Base-by-base conservation (phyloP, 108 stramenopile species). In the Cyclotella choctawhatcheeana region DNA sequence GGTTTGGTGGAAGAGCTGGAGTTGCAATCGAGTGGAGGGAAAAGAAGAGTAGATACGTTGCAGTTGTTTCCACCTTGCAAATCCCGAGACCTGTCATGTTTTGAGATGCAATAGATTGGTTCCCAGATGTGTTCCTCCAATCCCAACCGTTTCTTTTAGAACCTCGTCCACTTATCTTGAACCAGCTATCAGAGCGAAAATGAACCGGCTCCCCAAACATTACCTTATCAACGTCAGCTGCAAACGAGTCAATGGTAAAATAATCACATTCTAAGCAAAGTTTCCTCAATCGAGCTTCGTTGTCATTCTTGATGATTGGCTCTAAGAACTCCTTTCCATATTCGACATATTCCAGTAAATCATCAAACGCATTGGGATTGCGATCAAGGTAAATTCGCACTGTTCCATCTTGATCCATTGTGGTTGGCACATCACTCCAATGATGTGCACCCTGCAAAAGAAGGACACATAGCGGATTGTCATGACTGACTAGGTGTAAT, bases 371-470 rank as follows among this genome's bases (percentile, higher is more conserved):
- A 7, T 51, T 17, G 16, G 63, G 45, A 52, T 71, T 48, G 2
- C 70, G 70, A 32, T 71, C 70, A 20, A 71, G 48, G 27, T 71
- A 71, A 3, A 71, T 20, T 8, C 70, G 70, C 14, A 52, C 47
- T 34, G 25, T 48, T 0, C 70, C 70, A 53, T 56, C 17, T 1
- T 10, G 0, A 30, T 56, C 55, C 10, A 18, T 31, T 10, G 14
- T 31, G 30, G 55, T 56, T 2, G 55, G 55, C 27, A 31, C n/a
- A 12, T 52, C 22, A 22, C 51, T 52, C 51, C 51, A 52, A 22
- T 52, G 51, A n/a, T 2, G 51, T 1, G 5, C 20, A 14, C 1
- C 55, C 27, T 48, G 12, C 5, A 56, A 13, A 0, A 30, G 29
- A 29, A 29, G 2, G 10, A 31, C 55, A 13, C 55, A 56, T 31